Evolutionary conservation across 179 eudicot species (phyloP).

Genomic region (Beta corolliflora): DNA sequence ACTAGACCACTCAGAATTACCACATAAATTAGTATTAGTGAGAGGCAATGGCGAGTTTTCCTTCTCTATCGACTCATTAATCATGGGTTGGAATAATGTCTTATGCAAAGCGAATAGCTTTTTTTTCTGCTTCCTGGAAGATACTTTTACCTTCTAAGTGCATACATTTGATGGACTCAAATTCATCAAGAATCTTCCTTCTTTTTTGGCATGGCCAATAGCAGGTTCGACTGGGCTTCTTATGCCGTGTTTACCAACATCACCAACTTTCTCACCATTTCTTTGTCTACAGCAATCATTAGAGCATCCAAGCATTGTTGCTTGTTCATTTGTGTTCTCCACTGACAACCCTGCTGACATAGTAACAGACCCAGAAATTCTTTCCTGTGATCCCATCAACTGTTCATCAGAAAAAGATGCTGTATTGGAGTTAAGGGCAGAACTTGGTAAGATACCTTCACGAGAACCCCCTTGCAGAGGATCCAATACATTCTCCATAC

Average conservation of each 20-base stretch:
- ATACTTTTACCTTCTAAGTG: conserved; percentile 47
- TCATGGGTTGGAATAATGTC: conserved; percentile 34
- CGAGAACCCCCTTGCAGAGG: conserved; percentile 68
- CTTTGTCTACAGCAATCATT: conserved; percentile 32
- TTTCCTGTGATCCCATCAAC: conserved; percentile 87
- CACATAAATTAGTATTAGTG: conserved; percentile 27
- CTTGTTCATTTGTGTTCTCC: conserved; percentile 37
- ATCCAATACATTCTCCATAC: conserved; percentile 79
- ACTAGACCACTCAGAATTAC: conserved; percentile 25
- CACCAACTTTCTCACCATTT: conserved; percentile 34
- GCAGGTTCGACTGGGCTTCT: conserved; percentile 33
- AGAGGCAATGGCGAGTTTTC: conserved; percentile 24
- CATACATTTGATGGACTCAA: conserved; percentile 46
- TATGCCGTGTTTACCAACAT: conserved; percentile 43
- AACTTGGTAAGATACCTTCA: conserved; percentile 67
- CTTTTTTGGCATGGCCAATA: conserved; percentile 36
- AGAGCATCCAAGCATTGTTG: conserved; percentile 35
- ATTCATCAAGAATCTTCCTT: conserved; percentile 47
- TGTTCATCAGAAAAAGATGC: conserved; percentile 89
- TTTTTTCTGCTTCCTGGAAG: conserved; percentile 47
- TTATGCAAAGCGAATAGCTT: conserved; percentile 41
- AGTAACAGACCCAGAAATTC: conserved; percentile 45
- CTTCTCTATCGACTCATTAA: conserved; percentile 31
- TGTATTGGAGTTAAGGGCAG: conserved; percentile 72
- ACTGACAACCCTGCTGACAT: conserved; percentile 42